A percentile compares a stretch with the other conserved stretches of the same genome.
Conservation (phyloP, 371 early-diverging fungal genomes). For the Smittium culicis region DNA sequence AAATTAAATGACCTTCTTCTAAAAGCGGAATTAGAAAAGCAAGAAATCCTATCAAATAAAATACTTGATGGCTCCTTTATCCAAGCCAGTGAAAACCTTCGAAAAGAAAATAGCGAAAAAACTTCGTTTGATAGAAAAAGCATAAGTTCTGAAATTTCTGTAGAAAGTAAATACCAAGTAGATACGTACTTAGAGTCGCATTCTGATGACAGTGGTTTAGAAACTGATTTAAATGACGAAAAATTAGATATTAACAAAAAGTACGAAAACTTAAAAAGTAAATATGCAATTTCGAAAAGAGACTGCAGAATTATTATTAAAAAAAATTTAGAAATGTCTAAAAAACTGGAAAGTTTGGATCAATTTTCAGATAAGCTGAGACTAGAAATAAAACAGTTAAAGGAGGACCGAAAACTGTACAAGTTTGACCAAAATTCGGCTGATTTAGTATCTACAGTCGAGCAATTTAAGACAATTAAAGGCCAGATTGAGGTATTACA, state of each 20-base stretch:
- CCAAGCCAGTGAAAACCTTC: neutral
- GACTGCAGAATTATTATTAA: neutral
- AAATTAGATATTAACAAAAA: neutral
- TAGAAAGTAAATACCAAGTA: too few relatives aligned
- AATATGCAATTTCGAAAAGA: neutral
- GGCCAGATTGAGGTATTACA: neutral
- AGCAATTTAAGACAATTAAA: neutral
- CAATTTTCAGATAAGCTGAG: neutral
- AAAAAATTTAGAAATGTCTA: neutral
- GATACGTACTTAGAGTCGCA: neutral
- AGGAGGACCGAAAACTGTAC: neutral
- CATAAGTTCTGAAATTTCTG: neutral
- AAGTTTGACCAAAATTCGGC: neutral
- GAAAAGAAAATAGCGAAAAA: neutral
- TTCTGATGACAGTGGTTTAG: neutral
- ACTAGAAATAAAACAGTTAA: neutral
- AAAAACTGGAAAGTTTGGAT: neutral
- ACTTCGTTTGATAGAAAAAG: neutral
- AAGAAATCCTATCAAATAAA: neutral
- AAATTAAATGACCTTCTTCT: neutral
- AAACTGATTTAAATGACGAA: neutral
- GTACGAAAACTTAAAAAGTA: neutral
- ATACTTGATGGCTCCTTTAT: neutral
- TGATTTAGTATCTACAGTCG: neutral
- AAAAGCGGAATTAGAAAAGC: neutral